Evolutionary conservation across 2,329 filamentous ascomycete genomes (phyloP).

Genomic region (Pseudogymnoascus sp.): DNA sequence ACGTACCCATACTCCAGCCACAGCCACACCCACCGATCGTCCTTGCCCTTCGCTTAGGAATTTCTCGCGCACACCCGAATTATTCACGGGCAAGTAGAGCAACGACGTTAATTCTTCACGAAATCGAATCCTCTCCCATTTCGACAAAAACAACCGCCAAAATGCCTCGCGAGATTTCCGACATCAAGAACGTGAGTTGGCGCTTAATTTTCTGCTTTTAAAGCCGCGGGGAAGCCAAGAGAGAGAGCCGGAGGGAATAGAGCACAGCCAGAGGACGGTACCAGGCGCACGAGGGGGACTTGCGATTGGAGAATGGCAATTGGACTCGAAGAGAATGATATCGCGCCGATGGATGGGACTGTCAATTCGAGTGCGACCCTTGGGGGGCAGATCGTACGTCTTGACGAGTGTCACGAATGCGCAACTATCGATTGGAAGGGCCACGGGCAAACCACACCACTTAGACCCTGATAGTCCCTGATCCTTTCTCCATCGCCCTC

Average conservation of each 20-base stretch:
- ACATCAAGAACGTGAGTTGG: conserved; percentile 74
- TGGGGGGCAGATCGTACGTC: not conserved
- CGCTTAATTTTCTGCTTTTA: not conserved
- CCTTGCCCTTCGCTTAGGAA: conserved; percentile 11
- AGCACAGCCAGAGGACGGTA: not conserved
- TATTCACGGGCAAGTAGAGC: conserved; percentile 8
- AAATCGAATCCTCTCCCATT: conserved; percentile 12
- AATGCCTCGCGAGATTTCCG: conserved; percentile 97
- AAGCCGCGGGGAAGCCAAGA: not conserved
- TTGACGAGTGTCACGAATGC: not conserved
- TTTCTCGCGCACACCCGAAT: conserved; percentile 8
- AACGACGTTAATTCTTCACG: conserved; percentile 5
- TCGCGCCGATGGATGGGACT: not conserved
- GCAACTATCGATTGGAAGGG: conserved; percentile 25
- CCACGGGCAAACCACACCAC: not conserved
- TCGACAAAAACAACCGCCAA: conserved; percentile 46
- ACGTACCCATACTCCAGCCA: conserved; percentile 5
- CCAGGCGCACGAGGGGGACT: not conserved
- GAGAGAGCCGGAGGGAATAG: not conserved
- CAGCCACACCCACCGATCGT: conserved; percentile 2
- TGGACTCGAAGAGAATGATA: not conserved
- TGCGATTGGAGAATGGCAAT: not conserved
- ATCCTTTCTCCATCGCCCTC: not conserved
- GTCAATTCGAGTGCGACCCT: not conserved
- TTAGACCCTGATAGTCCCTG: not conserved